Conservation (phyloP, 2,329 filamentous ascomycete genomes). For the Diaporthe eres region DNA sequence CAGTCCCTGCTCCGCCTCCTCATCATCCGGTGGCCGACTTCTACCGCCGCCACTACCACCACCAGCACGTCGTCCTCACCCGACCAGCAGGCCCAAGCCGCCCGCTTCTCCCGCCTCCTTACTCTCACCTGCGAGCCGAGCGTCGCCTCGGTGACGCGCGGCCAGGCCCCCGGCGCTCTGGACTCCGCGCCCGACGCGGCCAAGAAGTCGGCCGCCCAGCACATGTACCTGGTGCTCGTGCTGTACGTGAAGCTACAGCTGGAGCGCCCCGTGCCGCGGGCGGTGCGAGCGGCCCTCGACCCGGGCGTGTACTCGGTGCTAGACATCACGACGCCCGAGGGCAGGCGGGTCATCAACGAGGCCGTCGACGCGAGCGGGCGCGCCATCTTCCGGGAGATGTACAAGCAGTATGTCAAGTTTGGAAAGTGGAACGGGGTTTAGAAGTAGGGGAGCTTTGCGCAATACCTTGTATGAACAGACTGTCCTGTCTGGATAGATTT, state of each 20-base stretch:
- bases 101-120: slow-evolving; percentile 67
- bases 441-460: slow-evolving; percentile 21
- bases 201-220: slow-evolving; percentile 71
- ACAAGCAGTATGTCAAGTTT: slow-evolving; percentile 72
- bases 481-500: background rate
- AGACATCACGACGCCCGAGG: slow-evolving; percentile 69
- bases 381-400: slow-evolving; percentile 71
- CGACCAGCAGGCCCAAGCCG: slow-evolving; percentile 60
- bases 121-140: slow-evolving; percentile 73
- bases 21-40: slow-evolving; percentile 48
- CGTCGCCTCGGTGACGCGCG: slow-evolving; percentile 66
- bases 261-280: slow-evolving; percentile 64
- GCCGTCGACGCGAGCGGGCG: slow-evolving; percentile 71
- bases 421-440: slow-evolving; percentile 75
- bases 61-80: slow-evolving; percentile 46
- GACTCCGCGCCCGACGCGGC: slow-evolving; percentile 73
- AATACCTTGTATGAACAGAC: no score
- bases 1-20: slow-evolving; percentile 70
- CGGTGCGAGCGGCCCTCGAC: slow-evolving; percentile 69
- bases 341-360: slow-evolving; percentile 70
- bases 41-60: slow-evolving; percentile 42
- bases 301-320: slow-evolving; percentile 72
- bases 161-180: slow-evolving; percentile 59
- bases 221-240: slow-evolving; percentile 74
- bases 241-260: slow-evolving; percentile 74